A percentile compares a stretch with the other conserved stretches of the same genome.
Conservation (phyloP, 163 green algal genomes). For the Volvox carteri region DNA sequence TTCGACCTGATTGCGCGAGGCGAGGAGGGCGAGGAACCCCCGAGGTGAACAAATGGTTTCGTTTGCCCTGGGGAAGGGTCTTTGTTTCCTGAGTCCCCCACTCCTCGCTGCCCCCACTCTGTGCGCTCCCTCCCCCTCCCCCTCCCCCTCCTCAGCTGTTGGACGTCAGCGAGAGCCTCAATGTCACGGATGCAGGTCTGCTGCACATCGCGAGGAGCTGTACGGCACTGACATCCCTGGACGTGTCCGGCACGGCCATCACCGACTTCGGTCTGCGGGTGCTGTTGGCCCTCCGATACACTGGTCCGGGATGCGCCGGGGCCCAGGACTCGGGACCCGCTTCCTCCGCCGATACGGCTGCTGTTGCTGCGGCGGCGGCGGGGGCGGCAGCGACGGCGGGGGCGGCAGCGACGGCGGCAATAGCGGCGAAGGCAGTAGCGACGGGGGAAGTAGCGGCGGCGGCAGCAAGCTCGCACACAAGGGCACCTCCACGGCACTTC, state of each 20-base stretch:
- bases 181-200: constrained; percentile 40
- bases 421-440: neutral
- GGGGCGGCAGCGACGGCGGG: neutral
- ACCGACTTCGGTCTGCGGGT: constrained; percentile 15
- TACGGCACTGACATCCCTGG: constrained; percentile 29
- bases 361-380: neutral
- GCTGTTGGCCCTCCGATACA: neutral
- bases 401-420: neutral
- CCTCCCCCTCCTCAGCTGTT: no score
- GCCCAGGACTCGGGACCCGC: no score
- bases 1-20: no score
- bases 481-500: neutral
- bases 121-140: no score
- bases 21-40: no score
- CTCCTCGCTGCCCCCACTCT: no score
- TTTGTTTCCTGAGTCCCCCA: no score
- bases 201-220: constrained; percentile 12
- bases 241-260: constrained; percentile 10
- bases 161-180: constrained; percentile 38
- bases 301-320: no score
- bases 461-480: neutral
- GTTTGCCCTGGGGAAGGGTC: no score
- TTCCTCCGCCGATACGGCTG: neutral
- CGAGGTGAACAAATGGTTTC: no score
- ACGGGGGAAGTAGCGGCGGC: neutral